These are phyloP conservation scores for Neurospora sp. DNA, from an alignment of 495 filamentous ascomycete genomes.

Conservation along the genomic window DNA sequence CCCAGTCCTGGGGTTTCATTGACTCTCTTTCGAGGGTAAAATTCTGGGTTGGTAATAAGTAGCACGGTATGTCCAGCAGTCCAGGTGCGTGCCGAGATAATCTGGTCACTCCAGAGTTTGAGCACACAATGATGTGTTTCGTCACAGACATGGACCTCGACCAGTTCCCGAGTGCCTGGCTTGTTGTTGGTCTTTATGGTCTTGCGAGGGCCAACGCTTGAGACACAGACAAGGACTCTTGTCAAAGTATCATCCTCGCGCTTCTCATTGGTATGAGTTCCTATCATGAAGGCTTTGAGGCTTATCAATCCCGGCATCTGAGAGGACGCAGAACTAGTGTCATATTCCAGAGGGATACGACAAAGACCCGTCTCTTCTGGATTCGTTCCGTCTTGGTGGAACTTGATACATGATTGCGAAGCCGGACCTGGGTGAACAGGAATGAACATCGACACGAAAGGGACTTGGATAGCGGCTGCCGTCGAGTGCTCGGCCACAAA, in stretches of 20 bases:
- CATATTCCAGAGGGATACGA: constrained; percentile 36
- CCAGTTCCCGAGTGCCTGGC: constrained; percentile 26
- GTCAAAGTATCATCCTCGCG: constrained; percentile 16
- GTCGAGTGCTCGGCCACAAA: constrained; percentile 21
- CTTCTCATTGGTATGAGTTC: constrained; percentile 35
- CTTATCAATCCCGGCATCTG: constrained; percentile 42
- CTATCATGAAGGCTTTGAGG: constrained; percentile 41
- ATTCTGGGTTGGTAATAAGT: constrained; percentile 44
- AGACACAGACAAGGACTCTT: constrained; percentile 46
- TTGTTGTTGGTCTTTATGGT: constrained; percentile 39
- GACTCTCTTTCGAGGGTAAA: constrained; percentile 17
- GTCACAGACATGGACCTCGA: constrained; percentile 49
- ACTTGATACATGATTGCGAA: constrained; percentile 33
- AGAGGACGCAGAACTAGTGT: constrained; percentile 14
- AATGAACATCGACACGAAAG: constrained; percentile 9
- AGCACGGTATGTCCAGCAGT: constrained; percentile 43
- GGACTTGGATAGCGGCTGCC: neutral
- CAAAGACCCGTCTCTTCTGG: constrained; percentile 30
- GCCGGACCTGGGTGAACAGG: constrained; percentile 18
- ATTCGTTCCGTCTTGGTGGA: constrained; percentile 31
- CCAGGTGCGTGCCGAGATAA: constrained; percentile 41
- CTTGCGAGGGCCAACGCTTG: constrained; percentile 43
- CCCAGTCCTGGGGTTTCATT: constrained; percentile 25
- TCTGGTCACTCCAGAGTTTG: constrained; percentile 43
- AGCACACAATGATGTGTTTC: constrained; percentile 45